Conservation (phyloP, 148 eudicot species). For the Persicaria maculosa region DNA sequence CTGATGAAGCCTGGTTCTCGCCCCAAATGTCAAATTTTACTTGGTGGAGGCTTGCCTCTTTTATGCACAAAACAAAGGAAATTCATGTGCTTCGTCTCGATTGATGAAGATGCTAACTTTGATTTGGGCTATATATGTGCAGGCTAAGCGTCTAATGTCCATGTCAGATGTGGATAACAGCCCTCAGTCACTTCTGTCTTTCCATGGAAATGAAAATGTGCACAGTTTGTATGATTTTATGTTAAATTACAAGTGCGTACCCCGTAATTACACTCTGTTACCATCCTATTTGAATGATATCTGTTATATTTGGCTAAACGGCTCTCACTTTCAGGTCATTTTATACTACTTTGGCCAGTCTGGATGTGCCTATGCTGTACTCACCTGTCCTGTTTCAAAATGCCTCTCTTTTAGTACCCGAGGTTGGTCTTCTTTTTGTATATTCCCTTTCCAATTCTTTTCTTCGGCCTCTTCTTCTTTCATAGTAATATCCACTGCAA, state of each 20-base stretch:
- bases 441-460: neutral
- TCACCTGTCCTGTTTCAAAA: slow-evolving; percentile 75
- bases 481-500: too few species aligned
- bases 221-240: slow-evolving; percentile 82
- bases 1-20: neutral
- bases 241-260: slow-evolving; percentile 54
- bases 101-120: neutral
- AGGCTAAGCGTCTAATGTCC: slow-evolving; percentile 53
- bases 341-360: slow-evolving; percentile 42
- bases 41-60: neutral
- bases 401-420: slow-evolving; percentile 79
- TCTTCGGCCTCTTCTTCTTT: neutral
- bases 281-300: neutral
- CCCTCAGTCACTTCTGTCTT: slow-evolving; percentile 65
- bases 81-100: neutral
- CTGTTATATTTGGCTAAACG: neutral
- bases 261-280: neutral
- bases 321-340: slow-evolving; percentile 41
- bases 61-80: neutral
- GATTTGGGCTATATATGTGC: slow-evolving; percentile 21
- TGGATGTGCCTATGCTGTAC: slow-evolving; percentile 79
- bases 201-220: slow-evolving; percentile 63
- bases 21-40: neutral
- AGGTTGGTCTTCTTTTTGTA: slow-evolving; percentile 35
- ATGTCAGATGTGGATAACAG: slow-evolving; percentile 66